phyloP scores from a whole-genome alignment of 495 filamentous ascomycete species.

The Daldinia vernicosa region DNA sequence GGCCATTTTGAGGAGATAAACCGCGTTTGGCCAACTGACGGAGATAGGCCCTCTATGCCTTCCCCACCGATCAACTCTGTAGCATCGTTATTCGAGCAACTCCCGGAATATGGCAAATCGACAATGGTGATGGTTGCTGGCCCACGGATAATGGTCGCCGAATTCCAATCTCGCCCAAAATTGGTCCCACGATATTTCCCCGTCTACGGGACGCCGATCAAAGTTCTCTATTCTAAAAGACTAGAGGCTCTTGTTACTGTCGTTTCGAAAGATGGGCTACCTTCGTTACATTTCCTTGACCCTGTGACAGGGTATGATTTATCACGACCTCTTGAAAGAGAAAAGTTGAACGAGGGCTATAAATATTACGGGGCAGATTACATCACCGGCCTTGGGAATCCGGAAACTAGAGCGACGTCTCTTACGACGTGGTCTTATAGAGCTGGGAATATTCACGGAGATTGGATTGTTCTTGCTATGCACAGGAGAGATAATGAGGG shows the following conservation, averaged over 20 bases:
- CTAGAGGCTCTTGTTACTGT: slow-evolving; percentile 63
- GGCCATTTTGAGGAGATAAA: slow-evolving; percentile 38
- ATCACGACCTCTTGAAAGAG: slow-evolving; percentile 51
- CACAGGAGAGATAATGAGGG: slow-evolving; percentile 48
- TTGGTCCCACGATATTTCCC: slow-evolving; percentile 62
- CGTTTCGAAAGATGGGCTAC: slow-evolving; percentile 48
- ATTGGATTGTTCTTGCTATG: slow-evolving; percentile 59
- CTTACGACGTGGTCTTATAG: slow-evolving; percentile 59
- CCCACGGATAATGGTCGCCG: slow-evolving; percentile 58
- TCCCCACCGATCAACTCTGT: slow-evolving; percentile 47
- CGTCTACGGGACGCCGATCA: slow-evolving; percentile 59
- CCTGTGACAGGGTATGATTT: slow-evolving; percentile 58
- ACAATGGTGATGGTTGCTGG: slow-evolving; percentile 55
- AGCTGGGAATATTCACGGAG: slow-evolving; percentile 41
- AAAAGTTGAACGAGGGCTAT: slow-evolving; percentile 22
- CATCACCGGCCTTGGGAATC: slow-evolving; percentile 54
- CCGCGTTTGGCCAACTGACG: slow-evolving; percentile 54
- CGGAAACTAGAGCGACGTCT: slow-evolving; percentile 51
- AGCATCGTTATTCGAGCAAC: slow-evolving; percentile 39
- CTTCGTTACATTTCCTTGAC: slow-evolving; percentile 58
- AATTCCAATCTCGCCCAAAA: slow-evolving; percentile 57
- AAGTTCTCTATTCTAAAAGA: slow-evolving; percentile 61
- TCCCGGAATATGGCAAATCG: slow-evolving; percentile 37
- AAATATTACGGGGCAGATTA: slow-evolving; percentile 40
- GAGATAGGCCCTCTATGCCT: slow-evolving; percentile 42